Evolutionary conservation across 2,329 filamentous ascomycete species (phyloP).

Genomic region (Nannizziopsis barbatae): DNA sequence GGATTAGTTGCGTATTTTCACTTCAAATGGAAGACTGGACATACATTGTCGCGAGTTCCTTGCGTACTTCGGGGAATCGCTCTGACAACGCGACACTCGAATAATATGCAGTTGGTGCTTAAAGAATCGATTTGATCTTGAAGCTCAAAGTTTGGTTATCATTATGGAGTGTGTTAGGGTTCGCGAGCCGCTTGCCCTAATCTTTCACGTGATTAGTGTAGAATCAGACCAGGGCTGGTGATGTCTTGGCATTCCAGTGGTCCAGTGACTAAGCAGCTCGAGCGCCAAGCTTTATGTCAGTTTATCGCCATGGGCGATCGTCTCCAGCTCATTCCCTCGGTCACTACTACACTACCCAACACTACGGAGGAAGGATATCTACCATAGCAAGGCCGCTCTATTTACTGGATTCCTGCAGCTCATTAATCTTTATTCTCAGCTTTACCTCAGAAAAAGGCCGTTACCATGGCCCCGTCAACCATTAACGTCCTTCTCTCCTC

Average conservation of each 20-base stretch:
- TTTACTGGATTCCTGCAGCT: no score
- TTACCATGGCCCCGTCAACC: constrained; percentile 23
- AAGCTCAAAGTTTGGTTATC: constrained; percentile 3
- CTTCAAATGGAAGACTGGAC: constrained; percentile 13
- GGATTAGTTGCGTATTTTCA: background rate
- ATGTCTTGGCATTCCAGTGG: background rate
- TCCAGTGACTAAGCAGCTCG: background rate
- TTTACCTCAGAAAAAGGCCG: background rate
- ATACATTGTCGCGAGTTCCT: constrained; percentile 46
- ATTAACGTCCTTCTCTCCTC: constrained; percentile 78
- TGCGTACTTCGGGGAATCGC: constrained; percentile 44
- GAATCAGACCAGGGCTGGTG: constrained; percentile 1
- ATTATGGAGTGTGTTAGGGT: constrained; percentile 13
- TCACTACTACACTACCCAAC: no score
- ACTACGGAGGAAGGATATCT: no score
- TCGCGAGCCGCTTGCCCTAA: constrained; percentile 15
- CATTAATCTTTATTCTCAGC: background rate
- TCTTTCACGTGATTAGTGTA: background rate
- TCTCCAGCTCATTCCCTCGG: no score
- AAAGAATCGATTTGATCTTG: background rate
- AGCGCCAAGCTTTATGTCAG: background rate
- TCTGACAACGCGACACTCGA: constrained; percentile 34
- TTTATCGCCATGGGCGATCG: background rate
- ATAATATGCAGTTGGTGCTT: background rate
- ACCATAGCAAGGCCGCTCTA: no score